Evolutionary conservation across 2,329 filamentous ascomycete species (phyloP), one percentile per base, ranked within the genome.

Genomic region (Aspergillus ustus): DNA sequence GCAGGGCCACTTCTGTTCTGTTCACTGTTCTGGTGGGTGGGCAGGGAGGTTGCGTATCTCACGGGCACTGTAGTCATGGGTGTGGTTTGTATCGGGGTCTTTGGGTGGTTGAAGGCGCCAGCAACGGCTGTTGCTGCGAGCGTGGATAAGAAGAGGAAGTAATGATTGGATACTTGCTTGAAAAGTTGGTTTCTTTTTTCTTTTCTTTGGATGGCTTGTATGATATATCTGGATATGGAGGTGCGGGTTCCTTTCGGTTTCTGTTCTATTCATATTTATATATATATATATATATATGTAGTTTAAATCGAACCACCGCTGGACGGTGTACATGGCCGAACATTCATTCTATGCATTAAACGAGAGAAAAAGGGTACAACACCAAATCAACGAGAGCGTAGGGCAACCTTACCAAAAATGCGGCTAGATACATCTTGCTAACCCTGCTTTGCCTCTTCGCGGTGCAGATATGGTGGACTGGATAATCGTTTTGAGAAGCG

Each of bases 21-120:
- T 64, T 92, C 92, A 52, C 82, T 99, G 59, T 99, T 99, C 80
- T 99, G 95, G 95, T 99, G 95, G 95, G 93, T 92, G 7, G 95
- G 95, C 0, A 84, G 95, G 51, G 90, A 96, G 73, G 84, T 88
- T 11, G 95, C 95, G 2, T 99, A 98, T 76, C 83, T 82, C 1
- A 84, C 92, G 69, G 95, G 95, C 4, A 91, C 92, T 0, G 83
- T 86, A 13, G 93, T 92, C 5, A 96, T 98, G 81, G 77, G 91
- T 5, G 86, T 83, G 1, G 93, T 98, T 11, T 84, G 85, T 49
- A 83, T 83, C 11, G 78, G 92, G 25, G 92, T 90, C 0, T 90
- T 96, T 74, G 83, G 85, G 20, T 86, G 85, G 0, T 77, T 97
- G 65, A 91, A 89, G 78, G 83, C 88, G 20, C 91, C 55, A 9